Base-by-base conservation (phyloP, 805 yeast genomes). In the Lipomyces chichibuensis region DNA sequence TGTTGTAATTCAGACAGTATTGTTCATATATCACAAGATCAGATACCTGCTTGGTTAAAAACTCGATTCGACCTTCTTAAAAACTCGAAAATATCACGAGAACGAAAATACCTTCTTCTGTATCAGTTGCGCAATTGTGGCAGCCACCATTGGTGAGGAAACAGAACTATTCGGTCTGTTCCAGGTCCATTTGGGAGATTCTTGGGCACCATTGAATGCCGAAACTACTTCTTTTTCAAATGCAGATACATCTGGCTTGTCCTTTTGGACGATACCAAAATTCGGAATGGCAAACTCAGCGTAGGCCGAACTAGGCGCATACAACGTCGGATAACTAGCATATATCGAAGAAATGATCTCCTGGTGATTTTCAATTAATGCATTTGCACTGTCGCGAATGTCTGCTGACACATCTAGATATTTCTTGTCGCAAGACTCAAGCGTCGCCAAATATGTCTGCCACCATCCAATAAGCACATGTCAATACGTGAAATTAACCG, bases 11-110 rank as follows among this genome's bases (percentile, higher is more conserved):
- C 27, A 69, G 25, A 29, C 65, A 59, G 35, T 69, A 69, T 32
- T 69, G 60, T 56, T 69, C 68, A 33, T 69, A 67, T 5, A 69
- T 17, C 25, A 57, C 65, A 11, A 69, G 51, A 23, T 69, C 65
- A 13, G 67, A 57, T 20, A 69, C 63, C 70, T 66, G 53, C 39
- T 64, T 53, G 52, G 17, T 43, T n/a, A 43, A 43, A 43, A 43
- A 37, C 49, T 43, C 20, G 49, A 43, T n/a, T 7, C 8, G 3
- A 43, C 9, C 49, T 7, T n/a, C 11, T 17, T n/a, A n/a, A n/a
- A n/a, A n/a, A n/a, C n/a, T n/a, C n/a, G n/a, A 43, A n/a, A 17
- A 7, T 17, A 8, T 32, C 23, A 52, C 49, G 14, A 43, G n/a
- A 2, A 9, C 49, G 20, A 9, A 43, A 17, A 11, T 52, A 52